phyloP scores from a whole-genome alignment of 495 filamentous ascomycete species.

The Penicillium paradoxum region DNA sequence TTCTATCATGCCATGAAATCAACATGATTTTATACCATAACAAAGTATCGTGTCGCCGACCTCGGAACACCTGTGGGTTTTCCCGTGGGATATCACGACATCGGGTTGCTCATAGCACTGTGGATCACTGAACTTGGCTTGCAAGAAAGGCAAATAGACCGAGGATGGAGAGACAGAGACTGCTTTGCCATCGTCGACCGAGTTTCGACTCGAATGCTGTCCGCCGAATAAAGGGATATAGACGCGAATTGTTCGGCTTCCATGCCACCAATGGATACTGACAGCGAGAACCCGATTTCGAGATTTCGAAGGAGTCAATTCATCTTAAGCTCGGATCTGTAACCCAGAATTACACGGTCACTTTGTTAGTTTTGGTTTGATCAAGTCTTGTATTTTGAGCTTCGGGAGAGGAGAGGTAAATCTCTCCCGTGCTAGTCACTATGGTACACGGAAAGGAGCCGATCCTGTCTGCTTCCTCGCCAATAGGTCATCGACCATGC shows the following conservation, averaged over 20 bases:
- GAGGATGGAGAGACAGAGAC: neutral
- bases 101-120: neutral
- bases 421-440: conserved; percentile 17
- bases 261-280: too few relatives aligned
- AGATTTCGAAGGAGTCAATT: neutral
- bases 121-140: too few relatives aligned
- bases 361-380: neutral
- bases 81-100: neutral
- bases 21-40: neutral
- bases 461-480: conserved; percentile 9
- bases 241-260: neutral
- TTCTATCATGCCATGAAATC: too few relatives aligned
- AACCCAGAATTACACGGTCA: neutral
- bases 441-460: conserved; percentile 25
- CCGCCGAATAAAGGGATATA: neutral
- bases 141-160: too few relatives aligned
- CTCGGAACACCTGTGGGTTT: neutral
- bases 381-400: conserved; percentile 14
- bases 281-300: too few relatives aligned
- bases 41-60: neutral
- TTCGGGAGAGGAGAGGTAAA: conserved; percentile 2
- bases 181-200: too few relatives aligned
- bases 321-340: neutral
- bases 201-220: neutral
- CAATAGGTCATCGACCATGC: conserved; percentile 2